Base-by-base conservation (phyloP, 106 monocot species). In the Acorus gramineus region DNA sequence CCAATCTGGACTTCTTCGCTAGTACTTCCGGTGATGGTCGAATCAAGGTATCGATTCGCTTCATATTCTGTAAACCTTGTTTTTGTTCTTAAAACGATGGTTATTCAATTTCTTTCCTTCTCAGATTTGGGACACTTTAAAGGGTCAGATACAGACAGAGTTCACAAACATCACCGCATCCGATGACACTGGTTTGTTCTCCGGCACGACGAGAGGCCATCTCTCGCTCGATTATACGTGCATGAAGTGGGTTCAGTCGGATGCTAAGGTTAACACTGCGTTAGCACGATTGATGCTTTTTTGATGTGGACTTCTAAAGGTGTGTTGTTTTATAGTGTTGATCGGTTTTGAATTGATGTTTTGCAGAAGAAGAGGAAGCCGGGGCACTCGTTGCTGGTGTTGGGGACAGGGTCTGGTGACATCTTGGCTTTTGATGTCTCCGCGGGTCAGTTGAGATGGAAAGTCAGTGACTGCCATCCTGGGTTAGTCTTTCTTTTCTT, bases 391-490 rank as follows among this genome's bases (percentile, higher is more conserved):
- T 55, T 98, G 57, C 57, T 98, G 55, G 85, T 92, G 66, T 61
- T 98, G 68, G 96, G 96, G 5, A 98, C 96, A 0, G 92, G 88
- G 4, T 66, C 69, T 69, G 96, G 96, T 4, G 96, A 98, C 79
- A 79, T 83, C 13, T 61, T 98, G 65, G 91, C 91, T 2, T 59
- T 98, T 49, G 91, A 98, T 69, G 88, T 98, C 6, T 58, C 85
- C 3, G 64, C 81, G 3, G 85, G 79, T 5, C 85, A 83, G 62
- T 46, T 83, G 63, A 91, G 66, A 62, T 98, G 96, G 96, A 91
- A 79, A 69, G 60, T 81, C 56, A 79, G 49, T 11, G 91, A 98
- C 42, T 98, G 87, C 56, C 85, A 88, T 83, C 77, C 96, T 58
- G 91, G 92, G 96, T 98, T 53, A 76, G 80, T 68, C 9, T 64